Evolutionary conservation across 345 rosid genomes (phyloP), one percentile per base, ranked within the genome.

Genomic region (Acer negundo): DNA sequence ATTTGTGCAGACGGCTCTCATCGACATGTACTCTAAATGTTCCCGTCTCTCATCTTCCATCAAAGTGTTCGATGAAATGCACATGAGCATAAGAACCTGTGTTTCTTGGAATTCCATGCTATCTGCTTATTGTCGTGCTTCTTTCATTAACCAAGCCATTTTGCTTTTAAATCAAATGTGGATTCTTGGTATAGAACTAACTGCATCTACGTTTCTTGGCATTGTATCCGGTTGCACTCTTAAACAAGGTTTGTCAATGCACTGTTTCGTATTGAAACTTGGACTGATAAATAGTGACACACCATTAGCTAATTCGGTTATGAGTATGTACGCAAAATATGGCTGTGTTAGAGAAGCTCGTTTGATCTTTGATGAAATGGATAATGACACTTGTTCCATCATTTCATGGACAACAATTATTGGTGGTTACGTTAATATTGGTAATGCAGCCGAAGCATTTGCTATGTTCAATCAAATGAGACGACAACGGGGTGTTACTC

Each of bases 381-480:
- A 31, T 61, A 79, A 79, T 51, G 80, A 79, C 24, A 69, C 38
- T 4, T 35, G 24, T 70, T 81, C 84, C 1, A 19, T 79, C 35
- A 9, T 81, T 73, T 81, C 84, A 16, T 84, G 86, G 86, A 73
- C 86, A 31, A 76, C 74, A 16, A 12, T 84, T 20, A 69, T 81
- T 20, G 76, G 73, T 19, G 86, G 82, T 16, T 81, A 72, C 38
- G 76, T 75, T 67, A 72, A 73, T 38, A 28, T 53, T 62, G 80
- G 80, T 16, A 38, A 76, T 24, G 67, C 69, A 26, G 26, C 22
- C 13, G 80, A 84, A 75, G 86, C 84, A 22, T 55, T 78, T 61
- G 35, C 4, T 44, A 19, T 78, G 42, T 80, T 78, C 62, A 83
- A 75, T 12, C 31, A 26, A 68, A 78, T 80, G 83, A 80, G 84